Base-by-base conservation (phyloP, 371 early-diverging fungal species). In the Homolaphlyctis polyrhiza region DNA sequence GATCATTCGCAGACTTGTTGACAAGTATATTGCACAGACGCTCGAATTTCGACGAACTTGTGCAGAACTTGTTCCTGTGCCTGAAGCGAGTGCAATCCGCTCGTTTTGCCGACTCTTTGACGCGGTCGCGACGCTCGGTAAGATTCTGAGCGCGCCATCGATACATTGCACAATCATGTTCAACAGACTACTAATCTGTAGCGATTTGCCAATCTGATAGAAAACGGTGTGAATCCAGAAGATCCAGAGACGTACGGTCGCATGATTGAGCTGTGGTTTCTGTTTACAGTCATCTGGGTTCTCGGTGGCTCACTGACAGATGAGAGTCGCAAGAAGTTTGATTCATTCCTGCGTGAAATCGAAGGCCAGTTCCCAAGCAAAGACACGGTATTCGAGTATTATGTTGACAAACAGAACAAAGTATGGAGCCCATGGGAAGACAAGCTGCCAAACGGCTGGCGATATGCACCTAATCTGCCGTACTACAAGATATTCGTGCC, bases 401-500 rank as follows among this genome's bases (percentile, higher is more conserved):
- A 68, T 54, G 79, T 83, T 13, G 76, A 80, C 60, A 73, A 74
- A 64, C 67, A 73, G 34, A 71, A 63, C 58, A 75, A 75, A 47
- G 48, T 58, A 18, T 83, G 84, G 84, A 51, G 57, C 3, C 66
- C 76, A 13, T 83, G 84, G 84, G 84, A 83, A 48, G 79, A 80
- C 45, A 77, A 76, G 55, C 64, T 83, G 25, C 75, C 76, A 6
- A 55, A 59, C 30, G 76, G 71, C 1, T 83, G 84, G 84, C 62
- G 78, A 30, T 83, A 82, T 58, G 28, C 65, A 0, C 67, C 71
- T 1, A 60, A 32, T 1, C 62, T 65, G 35, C 81, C 84, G 14
- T 83, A 76, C 50, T 77, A 82, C 71, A 81, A 81, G 60, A 81
- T 85, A 25, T 79, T 79, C 59, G 84, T 85, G 27, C 82, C 82